Evolutionary conservation across 371 early-diverging fungal genomes (phyloP).

Genomic region (Neoconidiobolus thromboides): DNA sequence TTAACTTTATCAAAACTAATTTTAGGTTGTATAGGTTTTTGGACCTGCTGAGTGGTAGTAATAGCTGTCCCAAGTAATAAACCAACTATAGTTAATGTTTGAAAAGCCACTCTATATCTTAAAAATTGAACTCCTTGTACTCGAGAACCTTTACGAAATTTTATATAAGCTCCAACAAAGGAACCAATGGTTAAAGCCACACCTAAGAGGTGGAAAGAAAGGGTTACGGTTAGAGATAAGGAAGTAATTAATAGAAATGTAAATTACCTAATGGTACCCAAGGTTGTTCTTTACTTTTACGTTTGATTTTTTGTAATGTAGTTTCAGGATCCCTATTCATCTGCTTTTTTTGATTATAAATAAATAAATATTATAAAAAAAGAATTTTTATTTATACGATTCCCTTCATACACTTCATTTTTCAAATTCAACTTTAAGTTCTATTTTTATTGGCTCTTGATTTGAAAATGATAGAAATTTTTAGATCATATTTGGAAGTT

Average conservation of each 20-base stretch:
- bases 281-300: conserved; percentile 1
- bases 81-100: background rate
- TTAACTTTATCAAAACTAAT: too few relatives aligned
- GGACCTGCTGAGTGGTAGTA: background rate
- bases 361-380: too few relatives aligned
- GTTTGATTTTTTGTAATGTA: background rate
- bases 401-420: too few relatives aligned
- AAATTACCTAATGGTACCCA: conserved; percentile 6
- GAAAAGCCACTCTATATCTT: conserved; percentile 5
- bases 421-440: too few relatives aligned
- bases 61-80: background rate
- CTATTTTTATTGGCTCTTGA: too few relatives aligned
- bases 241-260: background rate
- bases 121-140: background rate
- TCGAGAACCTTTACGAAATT: background rate
- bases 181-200: background rate
- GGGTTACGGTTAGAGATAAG: too few relatives aligned
- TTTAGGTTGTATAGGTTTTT: background rate
- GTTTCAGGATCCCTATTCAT: background rate
- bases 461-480: too few relatives aligned
- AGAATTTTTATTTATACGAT: too few relatives aligned
- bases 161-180: background rate
- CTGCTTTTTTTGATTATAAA: too few relatives aligned
- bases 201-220: background rate
- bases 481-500: too few relatives aligned